Conservation (phyloP, 768 basidiomycete species). For the Tylopilus subfusipes region DNA sequence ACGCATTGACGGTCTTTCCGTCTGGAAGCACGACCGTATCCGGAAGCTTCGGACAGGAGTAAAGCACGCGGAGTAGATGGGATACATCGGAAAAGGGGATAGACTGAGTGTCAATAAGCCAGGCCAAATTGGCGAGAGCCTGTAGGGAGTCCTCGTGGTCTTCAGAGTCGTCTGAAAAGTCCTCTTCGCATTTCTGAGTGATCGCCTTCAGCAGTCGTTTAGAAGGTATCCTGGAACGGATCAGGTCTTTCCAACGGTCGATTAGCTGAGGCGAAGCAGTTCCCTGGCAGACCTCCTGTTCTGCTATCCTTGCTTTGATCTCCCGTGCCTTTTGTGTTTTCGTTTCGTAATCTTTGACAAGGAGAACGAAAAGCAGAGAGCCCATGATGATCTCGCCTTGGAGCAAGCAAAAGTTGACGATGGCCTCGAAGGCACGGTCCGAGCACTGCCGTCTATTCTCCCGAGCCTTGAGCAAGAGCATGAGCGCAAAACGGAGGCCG, state of each 20-base stretch:
- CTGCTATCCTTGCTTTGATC: conserved; percentile 19
- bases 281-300: conserved; percentile 14
- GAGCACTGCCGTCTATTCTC: conserved; percentile 52
- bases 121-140: conserved; percentile 56
- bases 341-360: conserved; percentile 62
- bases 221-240: conserved; percentile 18
- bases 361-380: conserved; percentile 60
- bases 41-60: conserved; percentile 40
- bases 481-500: conserved; percentile 48
- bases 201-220: conserved; percentile 35
- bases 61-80: conserved; percentile 45
- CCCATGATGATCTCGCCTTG: conserved; percentile 81
- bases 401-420: conserved; percentile 62
- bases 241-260: conserved; percentile 20
- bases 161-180: conserved; percentile 28
- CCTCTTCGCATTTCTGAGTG: conserved; percentile 24
- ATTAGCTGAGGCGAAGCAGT: conserved; percentile 14
- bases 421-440: conserved; percentile 54
- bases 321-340: conserved; percentile 31
- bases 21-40: conserved; percentile 39
- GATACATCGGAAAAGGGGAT: conserved; percentile 45
- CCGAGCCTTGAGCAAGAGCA: conserved; percentile 52
- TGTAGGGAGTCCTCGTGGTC: conserved; percentile 44
- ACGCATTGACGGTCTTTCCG: conserved; percentile 35
- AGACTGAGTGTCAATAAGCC: conserved; percentile 47